Evolutionary conservation across 495 filamentous ascomycete genomes (phyloP), one percentile per base, ranked within the genome.

Genomic region (Neurospora tetraspora): DNA sequence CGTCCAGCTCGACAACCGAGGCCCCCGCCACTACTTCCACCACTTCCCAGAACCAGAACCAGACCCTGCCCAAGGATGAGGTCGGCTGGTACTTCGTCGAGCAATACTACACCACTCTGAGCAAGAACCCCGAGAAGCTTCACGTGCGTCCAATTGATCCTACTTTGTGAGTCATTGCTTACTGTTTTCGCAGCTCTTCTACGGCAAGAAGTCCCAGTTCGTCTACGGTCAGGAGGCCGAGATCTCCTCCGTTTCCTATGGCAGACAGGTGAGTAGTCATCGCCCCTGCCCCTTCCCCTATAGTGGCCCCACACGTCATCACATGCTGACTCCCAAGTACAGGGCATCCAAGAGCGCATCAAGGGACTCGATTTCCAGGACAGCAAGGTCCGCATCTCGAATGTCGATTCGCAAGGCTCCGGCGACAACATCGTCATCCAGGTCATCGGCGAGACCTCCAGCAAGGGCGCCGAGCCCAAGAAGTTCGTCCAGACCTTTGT

Each of bases 401-500:
- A 99, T 78, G 96, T 99, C 76, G 96, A 99, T 82, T 94, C 94
- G 34, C 96, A 99, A 82, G 91, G 90, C 68, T 98, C 95, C 14
- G 92, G 89, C 78, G 88, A 93, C 37, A 94, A 93, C 80, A 98
- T 99, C 77, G 89, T 99, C 74, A 94, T 98, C 77, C 93, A 97
- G 78, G 96, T 98, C 73, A 97, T 99, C 78, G 96, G 96, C 74
- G 94, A 98, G 82, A 97, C 96, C 79, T 97, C 94, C 75, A 98
- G 96, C 86, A 96, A 96, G 81, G 89, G 88, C 23, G 89, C 89
- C 72, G 92, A 94, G 27, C 93, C 94, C 73, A 94, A 92, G 85
- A 97, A 97, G 81, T 99, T 98, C 77, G 89, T 93, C 14, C 96
- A 99, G 86, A 98, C 96, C n/a, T 99, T 99, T 76, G 94, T 99